These are phyloP conservation scores for Didymosphaeria variabile DNA, from an alignment of 2,329 filamentous ascomycete species.

Conservation along the genomic window DNA sequence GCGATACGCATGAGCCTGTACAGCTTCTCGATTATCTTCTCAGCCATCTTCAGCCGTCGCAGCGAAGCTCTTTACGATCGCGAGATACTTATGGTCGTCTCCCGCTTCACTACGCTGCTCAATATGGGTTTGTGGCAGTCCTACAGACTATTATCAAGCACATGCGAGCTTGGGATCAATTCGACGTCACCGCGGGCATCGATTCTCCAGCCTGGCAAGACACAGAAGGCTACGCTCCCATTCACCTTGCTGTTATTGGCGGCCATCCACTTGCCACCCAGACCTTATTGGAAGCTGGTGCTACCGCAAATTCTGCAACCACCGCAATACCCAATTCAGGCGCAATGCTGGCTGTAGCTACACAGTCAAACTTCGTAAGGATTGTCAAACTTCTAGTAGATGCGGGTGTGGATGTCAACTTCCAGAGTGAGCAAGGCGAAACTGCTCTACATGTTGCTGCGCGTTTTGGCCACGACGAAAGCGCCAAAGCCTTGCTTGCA, in stretches of 20 bases:
- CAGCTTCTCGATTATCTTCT: constrained; percentile 71
- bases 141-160: constrained; percentile 86
- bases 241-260: constrained; percentile 91
- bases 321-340: constrained; percentile 82
- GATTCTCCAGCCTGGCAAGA: constrained; percentile 92
- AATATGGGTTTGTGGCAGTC: constrained; percentile 92
- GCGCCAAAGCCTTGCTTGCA: constrained; percentile 77
- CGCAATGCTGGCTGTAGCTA: constrained; percentile 85
- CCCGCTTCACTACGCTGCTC: constrained; percentile 91
- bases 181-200: constrained; percentile 84
- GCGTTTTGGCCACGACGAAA: constrained; percentile 83
- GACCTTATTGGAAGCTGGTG: constrained; percentile 80
- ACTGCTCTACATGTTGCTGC: constrained; percentile 92
- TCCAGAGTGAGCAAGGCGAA: constrained; percentile 88
- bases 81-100: constrained; percentile 83
- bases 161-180: constrained; percentile 89
- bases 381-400: constrained; percentile 90
- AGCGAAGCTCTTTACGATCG: constrained; percentile 72
- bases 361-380: constrained; percentile 82
- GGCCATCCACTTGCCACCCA: constrained; percentile 89
- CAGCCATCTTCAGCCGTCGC: constrained; percentile 71
- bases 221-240: constrained; percentile 85
- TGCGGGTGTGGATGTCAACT: constrained; percentile 91
- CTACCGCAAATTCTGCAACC: constrained; percentile 74
- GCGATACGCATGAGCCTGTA: constrained; percentile 78